Percentiles rank a stretch among this genome's conserved stretches.
These are phyloP conservation scores for Penicillium mononematosum DNA, from an alignment of 495 filamentous ascomycete species.

Conservation along the genomic window DNA sequence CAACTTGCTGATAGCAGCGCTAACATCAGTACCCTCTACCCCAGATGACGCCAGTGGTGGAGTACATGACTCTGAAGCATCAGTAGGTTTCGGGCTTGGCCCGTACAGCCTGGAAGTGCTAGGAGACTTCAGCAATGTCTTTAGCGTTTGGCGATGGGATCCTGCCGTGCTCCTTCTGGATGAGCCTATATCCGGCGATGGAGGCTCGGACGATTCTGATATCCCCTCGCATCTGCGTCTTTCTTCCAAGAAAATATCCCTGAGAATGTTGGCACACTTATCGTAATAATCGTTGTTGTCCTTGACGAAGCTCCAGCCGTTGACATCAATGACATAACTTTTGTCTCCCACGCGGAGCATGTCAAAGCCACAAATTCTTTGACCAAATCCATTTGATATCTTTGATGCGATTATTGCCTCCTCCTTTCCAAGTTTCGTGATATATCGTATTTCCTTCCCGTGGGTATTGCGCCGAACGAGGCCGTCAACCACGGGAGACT, in stretches of 20 bases:
- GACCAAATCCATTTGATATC: conserved; percentile 90
- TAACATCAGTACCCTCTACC: conserved; percentile 38
- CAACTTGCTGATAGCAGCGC: conserved; percentile 18
- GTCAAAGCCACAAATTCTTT: conserved; percentile 95
- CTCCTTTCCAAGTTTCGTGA: conserved; percentile 76
- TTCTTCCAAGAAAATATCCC: conserved; percentile 80
- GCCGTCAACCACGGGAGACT: conserved; percentile 95
- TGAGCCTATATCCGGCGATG: conserved; percentile 32
- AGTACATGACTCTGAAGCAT: conserved; percentile 34
- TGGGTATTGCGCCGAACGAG: conserved; percentile 93
- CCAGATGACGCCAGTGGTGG: conserved; percentile 52
- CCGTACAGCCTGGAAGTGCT: conserved; percentile 61
- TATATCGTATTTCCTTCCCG: conserved; percentile 95
- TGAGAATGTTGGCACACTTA: conserved; percentile 79
- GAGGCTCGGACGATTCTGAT: conserved; percentile 34
- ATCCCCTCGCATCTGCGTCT: conserved; percentile 53
- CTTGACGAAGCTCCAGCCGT: conserved; percentile 99
- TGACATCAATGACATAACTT: conserved; percentile 98
- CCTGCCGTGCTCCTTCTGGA: conserved; percentile 32
- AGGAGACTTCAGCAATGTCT: conserved; percentile 62
- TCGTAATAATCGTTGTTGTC: conserved; percentile 99
- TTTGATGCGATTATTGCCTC: conserved; percentile 83
- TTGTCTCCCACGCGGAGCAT: conserved; percentile 81
- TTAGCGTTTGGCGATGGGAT: conserved; percentile 49
- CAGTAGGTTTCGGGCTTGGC: conserved; percentile 40